Percentiles rank a stretch among this genome's conserved stretches.
These are phyloP conservation scores for Neofusicoccum cordaticola DNA, from an alignment of 2,329 filamentous ascomycete species.

Conservation along the genomic window DNA sequence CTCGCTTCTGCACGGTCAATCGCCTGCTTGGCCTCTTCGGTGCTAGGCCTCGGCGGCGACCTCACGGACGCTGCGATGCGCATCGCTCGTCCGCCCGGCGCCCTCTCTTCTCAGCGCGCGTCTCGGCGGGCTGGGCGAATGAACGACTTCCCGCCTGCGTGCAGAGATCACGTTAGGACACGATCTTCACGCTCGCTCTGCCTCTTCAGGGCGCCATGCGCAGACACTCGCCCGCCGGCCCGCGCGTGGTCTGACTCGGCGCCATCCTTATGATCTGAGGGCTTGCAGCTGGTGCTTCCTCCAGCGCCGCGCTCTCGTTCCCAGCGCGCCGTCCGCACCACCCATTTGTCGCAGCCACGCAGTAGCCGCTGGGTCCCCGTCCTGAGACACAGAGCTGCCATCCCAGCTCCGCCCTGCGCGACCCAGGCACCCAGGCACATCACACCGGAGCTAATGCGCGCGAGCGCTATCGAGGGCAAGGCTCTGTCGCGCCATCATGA, in stretches of 20 bases:
- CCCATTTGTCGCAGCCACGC: background rate
- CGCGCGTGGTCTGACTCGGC: constrained; percentile 10
- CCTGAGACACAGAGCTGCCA: constrained; percentile 2
- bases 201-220: background rate
- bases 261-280: background rate
- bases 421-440: background rate
- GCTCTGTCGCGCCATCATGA: constrained; percentile 14
- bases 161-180: constrained; percentile 9
- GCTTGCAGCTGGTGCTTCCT: constrained; percentile 3
- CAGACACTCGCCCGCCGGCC: background rate
- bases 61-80: background rate
- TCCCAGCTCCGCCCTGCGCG: constrained; percentile 1
- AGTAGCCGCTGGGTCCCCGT: background rate
- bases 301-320: background rate
- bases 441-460: constrained; percentile 2
- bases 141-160: background rate
- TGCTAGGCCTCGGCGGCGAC: background rate
- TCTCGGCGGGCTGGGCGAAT: constrained; percentile 12
- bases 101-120: constrained; percentile 2
- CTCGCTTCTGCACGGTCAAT: constrained; percentile 17
- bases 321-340: background rate
- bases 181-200: background rate
- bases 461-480: constrained; percentile 7
- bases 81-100: constrained; percentile 11
- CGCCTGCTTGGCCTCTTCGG: background rate